phyloP scores from a whole-genome alignment of 2,329 filamentous ascomycete species.

The Scytalidium sp. region DNA sequence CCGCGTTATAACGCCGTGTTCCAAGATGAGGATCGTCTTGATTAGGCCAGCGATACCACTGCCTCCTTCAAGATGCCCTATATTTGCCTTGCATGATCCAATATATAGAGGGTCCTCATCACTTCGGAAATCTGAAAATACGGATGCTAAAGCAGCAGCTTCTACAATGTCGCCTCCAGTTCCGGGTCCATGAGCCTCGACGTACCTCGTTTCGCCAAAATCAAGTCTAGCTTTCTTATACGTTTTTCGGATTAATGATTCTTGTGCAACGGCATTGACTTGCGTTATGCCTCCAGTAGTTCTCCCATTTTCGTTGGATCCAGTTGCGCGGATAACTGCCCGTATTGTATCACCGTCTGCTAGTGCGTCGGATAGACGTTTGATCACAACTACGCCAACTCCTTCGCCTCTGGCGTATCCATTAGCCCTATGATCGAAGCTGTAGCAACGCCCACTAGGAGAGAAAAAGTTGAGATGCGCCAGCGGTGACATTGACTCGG shows the following conservation, averaged over 20 bases:
- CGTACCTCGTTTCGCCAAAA: constrained; percentile 25
- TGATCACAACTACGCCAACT: constrained; percentile 53
- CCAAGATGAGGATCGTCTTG: constrained; percentile 28
- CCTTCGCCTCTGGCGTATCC: constrained; percentile 64
- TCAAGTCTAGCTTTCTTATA: constrained; percentile 18
- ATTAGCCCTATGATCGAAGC: constrained; percentile 54
- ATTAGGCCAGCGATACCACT: constrained; percentile 27
- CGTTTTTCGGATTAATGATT: constrained; percentile 26
- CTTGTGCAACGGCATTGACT: constrained; percentile 26
- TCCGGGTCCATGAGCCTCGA: constrained; percentile 31
- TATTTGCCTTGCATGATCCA: constrained; percentile 24
- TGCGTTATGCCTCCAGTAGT: constrained; percentile 18
- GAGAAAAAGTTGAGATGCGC: constrained; percentile 32
- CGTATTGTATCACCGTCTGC: constrained; percentile 54
- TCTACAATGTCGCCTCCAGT: constrained; percentile 30
- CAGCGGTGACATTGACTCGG: background rate
- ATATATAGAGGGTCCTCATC: constrained; percentile 31
- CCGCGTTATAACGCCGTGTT: constrained; percentile 21
- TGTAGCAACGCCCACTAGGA: constrained; percentile 42
- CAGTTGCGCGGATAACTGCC: constrained; percentile 48
- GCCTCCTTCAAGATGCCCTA: constrained; percentile 30
- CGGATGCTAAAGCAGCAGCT: constrained; percentile 19
- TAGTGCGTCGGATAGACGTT: constrained; percentile 54
- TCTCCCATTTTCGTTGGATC: constrained; percentile 7
- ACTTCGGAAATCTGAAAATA: constrained; percentile 22